Evolutionary conservation across 2,329 filamentous ascomycete genomes (phyloP).

Genomic region (Diaporthe destruens): DNA sequence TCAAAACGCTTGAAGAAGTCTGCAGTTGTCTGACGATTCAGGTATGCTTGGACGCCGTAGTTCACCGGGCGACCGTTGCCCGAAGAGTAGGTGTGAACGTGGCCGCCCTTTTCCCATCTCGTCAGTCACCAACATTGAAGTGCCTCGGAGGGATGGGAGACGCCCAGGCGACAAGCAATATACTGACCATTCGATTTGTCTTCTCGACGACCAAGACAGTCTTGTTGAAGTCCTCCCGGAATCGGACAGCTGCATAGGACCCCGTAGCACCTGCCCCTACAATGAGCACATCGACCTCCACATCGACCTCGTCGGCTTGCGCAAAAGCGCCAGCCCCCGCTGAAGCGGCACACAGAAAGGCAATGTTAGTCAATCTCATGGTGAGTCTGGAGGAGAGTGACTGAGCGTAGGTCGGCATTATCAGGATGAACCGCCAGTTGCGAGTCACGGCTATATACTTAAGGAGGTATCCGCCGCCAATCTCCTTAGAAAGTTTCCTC

Average conservation of each 20-base stretch:
- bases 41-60: conserved; percentile 51
- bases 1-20: conserved; percentile 58
- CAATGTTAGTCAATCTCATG: background rate
- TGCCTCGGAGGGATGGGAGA: no score
- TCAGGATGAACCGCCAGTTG: background rate
- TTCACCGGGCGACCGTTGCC: conserved; percentile 49
- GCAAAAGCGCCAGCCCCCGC: conserved; percentile 18
- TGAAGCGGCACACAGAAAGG: conserved; percentile 1
- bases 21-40: conserved; percentile 47
- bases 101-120: conserved; percentile 47
- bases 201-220: conserved; percentile 43
- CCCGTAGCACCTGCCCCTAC: conserved; percentile 45
- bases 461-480: background rate
- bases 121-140: background rate
- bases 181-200: conserved; percentile 19
- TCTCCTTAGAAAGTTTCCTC: background rate
- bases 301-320: conserved; percentile 38
- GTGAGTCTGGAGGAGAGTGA: background rate
- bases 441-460: background rate
- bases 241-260: conserved; percentile 42
- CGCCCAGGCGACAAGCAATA: no score
- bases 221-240: conserved; percentile 41
- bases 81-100: conserved; percentile 59
- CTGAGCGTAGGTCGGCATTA: background rate
- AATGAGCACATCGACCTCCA: conserved; percentile 42